These are phyloP conservation scores for Mentha longifolia DNA, from an alignment of 257 asterid genomes.

Conservation along the genomic window DNA sequence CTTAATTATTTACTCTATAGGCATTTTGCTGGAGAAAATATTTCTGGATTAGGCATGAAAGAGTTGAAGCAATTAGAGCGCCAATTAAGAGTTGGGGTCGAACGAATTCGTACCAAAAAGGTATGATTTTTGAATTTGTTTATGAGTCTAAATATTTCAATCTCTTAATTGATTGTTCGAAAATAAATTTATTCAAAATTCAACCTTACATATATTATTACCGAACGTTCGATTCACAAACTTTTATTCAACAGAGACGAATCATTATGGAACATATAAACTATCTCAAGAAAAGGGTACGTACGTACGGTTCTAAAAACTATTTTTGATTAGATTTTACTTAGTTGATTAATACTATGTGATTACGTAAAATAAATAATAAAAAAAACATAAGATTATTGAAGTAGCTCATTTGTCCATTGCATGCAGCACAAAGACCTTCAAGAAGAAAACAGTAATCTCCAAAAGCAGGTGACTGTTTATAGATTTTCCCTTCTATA, in stretches of 20 bases:
- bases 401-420: not conserved
- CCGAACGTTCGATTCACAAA: too few relatives aligned
- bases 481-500: too few relatives aligned
- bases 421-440: conserved; percentile 56
- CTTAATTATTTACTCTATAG: conserved; percentile 35
- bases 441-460: conserved; percentile 58
- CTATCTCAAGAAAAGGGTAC: conserved; percentile 53
- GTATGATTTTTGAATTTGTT: conserved; percentile 33
- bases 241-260: conserved; percentile 40
- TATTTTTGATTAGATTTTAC: not conserved
- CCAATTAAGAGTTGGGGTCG: conserved; percentile 58
- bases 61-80: conserved; percentile 66
- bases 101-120: conserved; percentile 63
- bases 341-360: not conserved
- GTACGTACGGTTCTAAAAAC: conserved; percentile 32
- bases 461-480: conserved; percentile 56
- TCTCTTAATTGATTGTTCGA: too few relatives aligned
- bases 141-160: not conserved
- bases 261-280: conserved; percentile 50
- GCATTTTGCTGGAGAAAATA: conserved; percentile 62
- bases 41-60: conserved; percentile 56
- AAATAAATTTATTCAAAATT: not conserved
- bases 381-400: not conserved
- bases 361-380: not conserved
- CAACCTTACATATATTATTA: too few relatives aligned